Conservation (phyloP, 2,329 filamentous ascomycete genomes). For the Sporothrix sp. region DNA sequence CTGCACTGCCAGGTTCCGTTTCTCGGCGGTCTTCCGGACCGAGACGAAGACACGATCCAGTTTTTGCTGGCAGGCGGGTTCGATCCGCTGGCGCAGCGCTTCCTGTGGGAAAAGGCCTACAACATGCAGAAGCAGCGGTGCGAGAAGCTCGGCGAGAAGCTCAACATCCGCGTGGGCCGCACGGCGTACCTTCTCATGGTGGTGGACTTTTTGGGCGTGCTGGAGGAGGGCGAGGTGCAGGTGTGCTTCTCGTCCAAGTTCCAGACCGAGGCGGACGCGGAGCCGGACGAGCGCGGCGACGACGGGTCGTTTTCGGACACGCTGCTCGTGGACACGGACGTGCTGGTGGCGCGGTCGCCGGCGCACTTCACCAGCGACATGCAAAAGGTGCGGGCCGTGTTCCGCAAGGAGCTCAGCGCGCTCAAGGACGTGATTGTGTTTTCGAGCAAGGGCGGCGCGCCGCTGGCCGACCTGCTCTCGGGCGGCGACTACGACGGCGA, state of each 20-base stretch:
- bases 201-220: slow-evolving; percentile 51
- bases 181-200: slow-evolving; percentile 59
- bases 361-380: slow-evolving; percentile 63
- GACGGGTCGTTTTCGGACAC: slow-evolving; percentile 39
- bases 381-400: slow-evolving; percentile 54
- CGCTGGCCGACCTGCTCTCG: slow-evolving; percentile 61
- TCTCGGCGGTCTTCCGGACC: slow-evolving; percentile 40
- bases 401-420: slow-evolving; percentile 49
- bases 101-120: slow-evolving; percentile 39
- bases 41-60: slow-evolving; percentile 41
- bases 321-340: slow-evolving; percentile 45
- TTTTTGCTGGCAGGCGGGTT: slow-evolving; percentile 54
- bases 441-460: slow-evolving; percentile 46
- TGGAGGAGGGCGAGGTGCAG: slow-evolving; percentile 58
- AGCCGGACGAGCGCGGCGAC: slow-evolving; percentile 35
- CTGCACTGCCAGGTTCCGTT: slow-evolving; percentile 33
- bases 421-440: slow-evolving; percentile 78
- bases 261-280: slow-evolving; percentile 34
- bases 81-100: slow-evolving; percentile 35
- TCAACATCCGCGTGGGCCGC: slow-evolving; percentile 51
- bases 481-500: slow-evolving; percentile 80
- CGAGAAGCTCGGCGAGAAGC: slow-evolving; percentile 40
- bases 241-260: slow-evolving; percentile 60
- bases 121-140: slow-evolving; percentile 43
- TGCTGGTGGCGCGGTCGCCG: slow-evolving; percentile 60